phyloP scores from a whole-genome alignment of 1,284 basidiomycete genomes.

The Inonotus hispidus region DNA sequence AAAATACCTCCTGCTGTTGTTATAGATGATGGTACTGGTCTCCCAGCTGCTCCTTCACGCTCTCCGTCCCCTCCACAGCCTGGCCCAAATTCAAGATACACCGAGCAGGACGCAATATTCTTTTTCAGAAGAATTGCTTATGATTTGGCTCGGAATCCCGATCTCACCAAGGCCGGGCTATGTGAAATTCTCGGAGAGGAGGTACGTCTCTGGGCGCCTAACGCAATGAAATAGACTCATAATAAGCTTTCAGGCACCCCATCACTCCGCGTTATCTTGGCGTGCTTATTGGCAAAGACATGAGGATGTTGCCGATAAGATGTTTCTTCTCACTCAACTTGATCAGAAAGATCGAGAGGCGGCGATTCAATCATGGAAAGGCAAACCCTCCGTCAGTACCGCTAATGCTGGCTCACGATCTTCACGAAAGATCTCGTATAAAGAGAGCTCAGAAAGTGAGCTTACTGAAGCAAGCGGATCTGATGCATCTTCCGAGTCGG shows the following conservation, averaged over 20 bases:
- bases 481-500: constrained; percentile 18
- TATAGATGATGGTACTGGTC: constrained; percentile 19
- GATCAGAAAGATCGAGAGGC: constrained; percentile 12
- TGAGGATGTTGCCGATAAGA: constrained; percentile 59
- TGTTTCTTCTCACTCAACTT: constrained; percentile 43
- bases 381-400: background rate
- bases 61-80: constrained; percentile 56
- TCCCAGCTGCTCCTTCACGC: constrained; percentile 56
- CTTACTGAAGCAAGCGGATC: background rate
- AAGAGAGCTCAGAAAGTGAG: constrained; percentile 12
- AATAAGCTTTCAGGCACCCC: constrained; percentile 43
- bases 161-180: constrained; percentile 45
- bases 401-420: background rate
- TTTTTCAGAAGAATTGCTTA: constrained; percentile 61
- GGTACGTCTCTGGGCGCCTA: constrained; percentile 28
- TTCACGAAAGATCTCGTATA: constrained; percentile 4
- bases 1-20: constrained; percentile 13
- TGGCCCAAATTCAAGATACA: constrained; percentile 47
- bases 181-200: constrained; percentile 50
- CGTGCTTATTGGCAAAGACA: constrained; percentile 52
- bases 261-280: constrained; percentile 56
- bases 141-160: constrained; percentile 48
- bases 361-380: constrained; percentile 14
- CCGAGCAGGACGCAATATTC: constrained; percentile 54
- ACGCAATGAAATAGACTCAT: background rate